A percentile compares a stretch with the other conserved stretches of the same genome.
These are phyloP conservation scores for Salisapilia sapeloensis DNA, from an alignment of 352 stramenopile species.

Conservation along the genomic window DNA sequence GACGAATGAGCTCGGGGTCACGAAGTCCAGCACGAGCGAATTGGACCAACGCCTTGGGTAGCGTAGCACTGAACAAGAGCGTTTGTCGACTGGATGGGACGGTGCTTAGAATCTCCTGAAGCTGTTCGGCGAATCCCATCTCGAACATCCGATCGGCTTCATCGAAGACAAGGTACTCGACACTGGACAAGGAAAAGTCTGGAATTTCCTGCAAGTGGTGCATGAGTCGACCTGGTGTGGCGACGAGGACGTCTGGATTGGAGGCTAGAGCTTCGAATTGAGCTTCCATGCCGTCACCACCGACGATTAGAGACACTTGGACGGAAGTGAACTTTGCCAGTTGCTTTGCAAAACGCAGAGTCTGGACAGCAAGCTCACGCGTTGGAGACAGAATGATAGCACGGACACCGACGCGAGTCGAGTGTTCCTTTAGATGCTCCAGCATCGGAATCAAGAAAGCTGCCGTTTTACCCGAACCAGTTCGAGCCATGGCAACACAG, in stretches of 20 bases:
- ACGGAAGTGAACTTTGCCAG: constrained; percentile 86
- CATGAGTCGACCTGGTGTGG: constrained; percentile 90
- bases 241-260: constrained; percentile 90
- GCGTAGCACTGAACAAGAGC: constrained; percentile 92
- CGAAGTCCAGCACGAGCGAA: constrained; percentile 97
- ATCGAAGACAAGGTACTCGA: constrained; percentile 95
- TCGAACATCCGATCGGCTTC: constrained; percentile 99
- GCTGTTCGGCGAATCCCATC: constrained; percentile 98
- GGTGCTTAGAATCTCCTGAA: constrained; percentile 87
- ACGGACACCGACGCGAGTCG: constrained; percentile 71
- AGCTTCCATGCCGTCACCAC: constrained; percentile 95
- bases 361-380: constrained; percentile 97
- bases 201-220: constrained; percentile 88
- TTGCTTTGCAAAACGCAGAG: constrained; percentile 78
- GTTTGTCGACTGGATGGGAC: constrained; percentile 82
- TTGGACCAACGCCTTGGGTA: constrained; percentile 94
- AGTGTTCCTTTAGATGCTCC: constrained; percentile 92
- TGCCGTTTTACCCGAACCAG: constrained; percentile 94
- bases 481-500: constrained; percentile 97
- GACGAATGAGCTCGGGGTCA: constrained; percentile 92
- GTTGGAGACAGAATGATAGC: constrained; percentile 92
- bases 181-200: constrained; percentile 84
- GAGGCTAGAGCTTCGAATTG: constrained; percentile 92
- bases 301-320: constrained; percentile 88
- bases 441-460: constrained; percentile 97